Conservation (phyloP, 139 green algal species). For the Marvania coccoides region DNA sequence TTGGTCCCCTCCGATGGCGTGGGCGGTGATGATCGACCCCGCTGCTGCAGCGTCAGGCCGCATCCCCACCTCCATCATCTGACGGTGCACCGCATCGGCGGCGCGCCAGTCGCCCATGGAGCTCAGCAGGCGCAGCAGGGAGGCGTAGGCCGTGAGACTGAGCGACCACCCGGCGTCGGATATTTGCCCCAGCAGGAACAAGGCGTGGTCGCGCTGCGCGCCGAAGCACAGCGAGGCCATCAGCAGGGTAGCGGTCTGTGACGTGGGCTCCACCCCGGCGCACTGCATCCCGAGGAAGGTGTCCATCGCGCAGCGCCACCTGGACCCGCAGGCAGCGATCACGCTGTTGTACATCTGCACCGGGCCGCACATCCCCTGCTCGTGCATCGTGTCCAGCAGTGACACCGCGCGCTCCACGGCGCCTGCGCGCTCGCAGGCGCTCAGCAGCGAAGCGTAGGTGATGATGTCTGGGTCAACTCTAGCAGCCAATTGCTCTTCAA, state of each 20-base stretch:
- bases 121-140: neutral
- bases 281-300: slow-evolving; percentile 43
- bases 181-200: neutral
- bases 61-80: neutral
- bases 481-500: slow-evolving; percentile 34
- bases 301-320: slow-evolving; percentile 32
- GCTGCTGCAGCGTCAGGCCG: neutral
- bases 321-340: slow-evolving; percentile 11
- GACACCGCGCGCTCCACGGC: slow-evolving; percentile 11
- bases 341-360: slow-evolving; percentile 29
- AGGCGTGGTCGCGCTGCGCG: neutral
- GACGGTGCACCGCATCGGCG: neutral
- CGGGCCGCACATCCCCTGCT: slow-evolving; percentile 2
- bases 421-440: slow-evolving; percentile 33
- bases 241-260: neutral
- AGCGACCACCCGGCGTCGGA: neutral
- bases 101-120: neutral
- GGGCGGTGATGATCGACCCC: neutral
- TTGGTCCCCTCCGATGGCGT: neutral
- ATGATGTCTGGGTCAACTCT: slow-evolving; percentile 41
- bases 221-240: neutral
- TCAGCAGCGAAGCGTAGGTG: slow-evolving; percentile 30
- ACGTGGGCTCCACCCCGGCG: slow-evolving; percentile 4
- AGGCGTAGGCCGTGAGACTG: neutral
- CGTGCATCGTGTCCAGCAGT: slow-evolving; percentile 35